Percentiles rank a stretch among this genome's conserved stretches.
Evolutionary conservation across 2,329 filamentous ascomycete genomes (phyloP).

Genomic region (Penicillium sp.): DNA sequence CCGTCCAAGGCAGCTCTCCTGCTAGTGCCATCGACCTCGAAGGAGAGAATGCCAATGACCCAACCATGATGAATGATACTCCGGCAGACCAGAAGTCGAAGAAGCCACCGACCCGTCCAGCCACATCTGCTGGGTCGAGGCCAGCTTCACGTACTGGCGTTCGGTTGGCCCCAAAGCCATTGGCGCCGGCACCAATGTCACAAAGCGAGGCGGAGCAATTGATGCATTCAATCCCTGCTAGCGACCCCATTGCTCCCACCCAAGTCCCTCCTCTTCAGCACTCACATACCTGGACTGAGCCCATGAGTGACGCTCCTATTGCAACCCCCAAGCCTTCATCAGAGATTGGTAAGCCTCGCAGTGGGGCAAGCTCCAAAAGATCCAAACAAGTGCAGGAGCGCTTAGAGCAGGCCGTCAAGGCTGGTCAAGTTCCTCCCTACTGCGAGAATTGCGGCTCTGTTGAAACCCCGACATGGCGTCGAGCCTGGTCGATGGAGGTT

Average conservation of each 20-base stretch:
- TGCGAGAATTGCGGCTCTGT: conserved; percentile 93
- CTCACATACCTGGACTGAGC: conserved; percentile 43
- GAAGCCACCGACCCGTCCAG: conserved; percentile 22
- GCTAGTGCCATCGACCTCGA: conserved; percentile 18
- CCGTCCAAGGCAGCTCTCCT: conserved; percentile 27
- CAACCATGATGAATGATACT: conserved; percentile 18
- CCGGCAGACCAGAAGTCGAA: conserved; percentile 18
- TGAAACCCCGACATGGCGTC: conserved; percentile 93
- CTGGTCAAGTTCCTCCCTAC: conserved; percentile 78
- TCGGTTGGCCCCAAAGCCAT: conserved; percentile 33
- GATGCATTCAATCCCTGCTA: conserved; percentile 41
- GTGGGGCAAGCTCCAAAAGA: conserved; percentile 56
- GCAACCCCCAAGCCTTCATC: conserved; percentile 33
- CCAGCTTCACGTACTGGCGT: conserved; percentile 37
- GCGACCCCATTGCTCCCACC: conserved; percentile 45
- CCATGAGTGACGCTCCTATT: conserved; percentile 43
- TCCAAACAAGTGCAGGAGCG: conserved; percentile 58
- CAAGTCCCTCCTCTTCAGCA: conserved; percentile 33
- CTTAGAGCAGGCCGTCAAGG: conserved; percentile 58
- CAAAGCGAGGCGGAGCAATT: conserved; percentile 33
- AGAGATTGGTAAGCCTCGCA: conserved; percentile 39
- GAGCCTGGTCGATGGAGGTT: conserved; percentile 75
- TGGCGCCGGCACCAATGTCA: conserved; percentile 36
- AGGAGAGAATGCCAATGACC: conserved; percentile 19
- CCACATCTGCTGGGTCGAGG: conserved; percentile 29